These are phyloP conservation scores for Orychophragmus violaceus DNA, from an alignment of 345 rosid species.

Conservation along the genomic window DNA sequence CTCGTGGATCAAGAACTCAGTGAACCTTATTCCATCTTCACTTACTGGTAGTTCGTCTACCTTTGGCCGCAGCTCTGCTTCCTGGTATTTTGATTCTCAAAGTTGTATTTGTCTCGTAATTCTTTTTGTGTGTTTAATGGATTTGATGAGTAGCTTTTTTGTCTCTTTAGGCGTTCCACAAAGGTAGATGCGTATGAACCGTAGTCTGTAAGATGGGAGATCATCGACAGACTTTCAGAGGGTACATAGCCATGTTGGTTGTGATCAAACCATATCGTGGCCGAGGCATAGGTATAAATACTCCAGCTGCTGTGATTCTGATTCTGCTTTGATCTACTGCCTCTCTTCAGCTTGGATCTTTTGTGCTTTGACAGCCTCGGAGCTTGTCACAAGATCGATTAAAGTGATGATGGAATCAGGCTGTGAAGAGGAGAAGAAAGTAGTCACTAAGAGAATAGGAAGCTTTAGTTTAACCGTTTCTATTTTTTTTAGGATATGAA, in stretches of 20 bases:
- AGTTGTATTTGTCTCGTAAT: background rate
- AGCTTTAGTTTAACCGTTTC: no score
- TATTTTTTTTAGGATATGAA: no score
- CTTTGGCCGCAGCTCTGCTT: constrained; percentile 97
- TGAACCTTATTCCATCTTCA: constrained; percentile 97
- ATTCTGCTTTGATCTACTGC: no score
- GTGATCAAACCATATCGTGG: constrained; percentile 88
- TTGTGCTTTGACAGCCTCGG: no score
- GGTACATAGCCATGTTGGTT: constrained; percentile 94
- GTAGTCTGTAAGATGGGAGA: constrained; percentile 97
- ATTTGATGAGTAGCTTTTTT: background rate
- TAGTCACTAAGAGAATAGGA: no score
- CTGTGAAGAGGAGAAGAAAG: constrained; percentile 97
- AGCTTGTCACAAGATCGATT: constrained; percentile 86
- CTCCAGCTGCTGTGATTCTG: no score
- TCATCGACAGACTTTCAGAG: constrained; percentile 72
- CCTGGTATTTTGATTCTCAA: constrained; percentile 55
- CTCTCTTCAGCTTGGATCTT: no score
- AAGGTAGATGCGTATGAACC: constrained; percentile 77
- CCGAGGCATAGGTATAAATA: constrained; percentile 84
- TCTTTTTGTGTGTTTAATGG: background rate
- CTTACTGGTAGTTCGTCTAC: constrained; percentile 95
- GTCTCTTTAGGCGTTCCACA: constrained; percentile 64
- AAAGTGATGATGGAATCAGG: constrained; percentile 88
- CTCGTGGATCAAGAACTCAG: constrained; percentile 93